Evolutionary conservation across 495 filamentous ascomycete genomes (phyloP).

Genomic region (Aspergillus bertholletiae): DNA sequence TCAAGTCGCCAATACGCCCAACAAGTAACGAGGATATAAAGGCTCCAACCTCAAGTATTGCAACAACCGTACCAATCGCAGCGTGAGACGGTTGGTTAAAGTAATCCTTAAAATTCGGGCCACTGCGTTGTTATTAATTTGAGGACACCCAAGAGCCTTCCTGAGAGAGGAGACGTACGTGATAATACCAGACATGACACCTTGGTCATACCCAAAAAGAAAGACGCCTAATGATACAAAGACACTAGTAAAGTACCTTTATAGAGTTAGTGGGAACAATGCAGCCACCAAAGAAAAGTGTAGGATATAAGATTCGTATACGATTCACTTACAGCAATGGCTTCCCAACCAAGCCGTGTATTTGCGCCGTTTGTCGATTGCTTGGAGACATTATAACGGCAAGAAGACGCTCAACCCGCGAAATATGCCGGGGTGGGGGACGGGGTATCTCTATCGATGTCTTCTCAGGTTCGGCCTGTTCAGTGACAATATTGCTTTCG

Average conservation of each 20-base stretch:
- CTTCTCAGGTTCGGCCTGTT: constrained; percentile 58
- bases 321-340: constrained; percentile 69
- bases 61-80: constrained; percentile 92
- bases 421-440: constrained; percentile 58
- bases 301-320: too few relatives aligned
- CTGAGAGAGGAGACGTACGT: constrained; percentile 58
- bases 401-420: constrained; percentile 62
- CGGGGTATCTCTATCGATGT: constrained; percentile 81
- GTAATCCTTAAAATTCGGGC: constrained; percentile 81
- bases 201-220: constrained; percentile 97
- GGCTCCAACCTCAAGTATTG: constrained; percentile 91
- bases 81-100: constrained; percentile 83
- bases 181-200: constrained; percentile 99
- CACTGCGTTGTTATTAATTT: constrained; percentile 49
- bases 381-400: constrained; percentile 83
- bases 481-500: constrained; percentile 36
- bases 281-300: not conserved
- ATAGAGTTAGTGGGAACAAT: constrained; percentile 31
- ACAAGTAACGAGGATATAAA: constrained; percentile 88
- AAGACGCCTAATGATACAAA: constrained; percentile 98
- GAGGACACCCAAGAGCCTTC: too few relatives aligned
- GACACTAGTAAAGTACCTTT: constrained; percentile 93
- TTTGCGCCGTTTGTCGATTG: constrained; percentile 57
- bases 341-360: constrained; percentile 93
- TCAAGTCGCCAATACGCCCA: constrained; percentile 84